A percentile compares a stretch with the other conserved stretches of the same genome.
These are phyloP conservation scores for Colletotrichum coccodes DNA, from an alignment of 2,329 filamentous ascomycete species.

Conservation along the genomic window DNA sequence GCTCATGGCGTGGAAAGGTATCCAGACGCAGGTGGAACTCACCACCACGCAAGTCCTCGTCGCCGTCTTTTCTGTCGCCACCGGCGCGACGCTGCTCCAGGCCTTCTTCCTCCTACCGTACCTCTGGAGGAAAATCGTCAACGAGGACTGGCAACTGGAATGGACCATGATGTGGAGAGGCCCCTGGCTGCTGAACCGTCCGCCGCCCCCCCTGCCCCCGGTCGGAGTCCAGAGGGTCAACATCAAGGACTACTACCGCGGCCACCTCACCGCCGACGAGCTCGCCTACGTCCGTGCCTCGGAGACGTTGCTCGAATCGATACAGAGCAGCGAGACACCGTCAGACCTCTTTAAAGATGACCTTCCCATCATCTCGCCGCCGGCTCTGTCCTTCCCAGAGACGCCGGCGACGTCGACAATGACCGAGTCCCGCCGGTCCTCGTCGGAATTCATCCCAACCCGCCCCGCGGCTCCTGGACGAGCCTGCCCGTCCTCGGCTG, in stretches of 20 bases:
- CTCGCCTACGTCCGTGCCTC: constrained; percentile 49
- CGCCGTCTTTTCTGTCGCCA: constrained; percentile 55
- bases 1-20: constrained; percentile 61
- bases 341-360: constrained; percentile 40
- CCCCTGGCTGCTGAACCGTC: constrained; percentile 54
- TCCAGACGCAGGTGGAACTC: constrained; percentile 38
- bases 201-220: constrained; percentile 46
- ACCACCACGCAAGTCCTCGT: constrained; percentile 38
- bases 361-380: constrained; percentile 42
- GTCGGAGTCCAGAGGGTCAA: constrained; percentile 52
- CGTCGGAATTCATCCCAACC: constrained; percentile 40
- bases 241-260: constrained; percentile 60
- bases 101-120: constrained; percentile 62
- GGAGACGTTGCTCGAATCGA: constrained; percentile 45
- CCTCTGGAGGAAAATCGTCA: constrained; percentile 59
- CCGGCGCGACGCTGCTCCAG: constrained; percentile 52
- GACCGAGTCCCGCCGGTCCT: constrained; percentile 2
- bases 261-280: constrained; percentile 57
- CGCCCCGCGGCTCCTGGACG: constrained; percentile 50
- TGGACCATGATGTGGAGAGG: constrained; percentile 59
- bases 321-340: constrained; percentile 39
- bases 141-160: constrained; percentile 61
- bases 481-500: constrained; percentile 51
- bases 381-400: constrained; percentile 36
- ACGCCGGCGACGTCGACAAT: constrained; percentile 10